Percentiles rank a stretch among this genome's conserved stretches.
phyloP scores from a whole-genome alignment of 108 stramenopile genomes.

The Cyclotella choctawhatcheeana region DNA sequence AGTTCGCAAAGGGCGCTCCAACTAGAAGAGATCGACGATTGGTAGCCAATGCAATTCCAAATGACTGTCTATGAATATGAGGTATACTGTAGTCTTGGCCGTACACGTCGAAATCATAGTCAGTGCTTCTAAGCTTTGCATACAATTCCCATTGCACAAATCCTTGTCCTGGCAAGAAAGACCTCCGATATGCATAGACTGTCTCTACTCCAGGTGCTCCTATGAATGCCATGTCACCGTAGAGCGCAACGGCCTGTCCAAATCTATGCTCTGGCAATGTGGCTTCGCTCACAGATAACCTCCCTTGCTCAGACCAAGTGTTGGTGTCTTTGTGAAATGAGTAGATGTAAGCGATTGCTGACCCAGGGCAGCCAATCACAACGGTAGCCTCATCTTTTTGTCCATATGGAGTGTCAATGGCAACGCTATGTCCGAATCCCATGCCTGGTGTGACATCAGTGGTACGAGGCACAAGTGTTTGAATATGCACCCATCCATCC shows the following conservation, averaged over 20 bases:
- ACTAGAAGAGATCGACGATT: slow-evolving; percentile 48
- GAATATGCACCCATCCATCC: slow-evolving; percentile 36
- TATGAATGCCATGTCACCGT: slow-evolving; percentile 56
- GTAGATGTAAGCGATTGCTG: slow-evolving; percentile 54
- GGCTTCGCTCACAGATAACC: slow-evolving; percentile 20
- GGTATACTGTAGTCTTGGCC: slow-evolving; percentile 20
- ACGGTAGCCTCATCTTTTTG: slow-evolving; percentile 57
- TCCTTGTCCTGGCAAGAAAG: slow-evolving; percentile 24
- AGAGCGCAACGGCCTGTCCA: slow-evolving; percentile 43
- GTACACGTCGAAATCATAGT: slow-evolving; percentile 74
- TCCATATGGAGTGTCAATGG: slow-evolving; percentile 56
- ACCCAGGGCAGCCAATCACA: slow-evolving; percentile 64
- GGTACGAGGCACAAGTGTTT: slow-evolving; percentile 29
- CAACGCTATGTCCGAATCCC: slow-evolving; percentile 57
- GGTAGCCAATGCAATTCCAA: slow-evolving; percentile 67
- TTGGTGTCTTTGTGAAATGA: slow-evolving; percentile 2
- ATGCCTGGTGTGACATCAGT: slow-evolving; percentile 10
- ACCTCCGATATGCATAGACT: slow-evolving; percentile 55
- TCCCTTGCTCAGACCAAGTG: slow-evolving; percentile 20
- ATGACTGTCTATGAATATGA: slow-evolving; percentile 61
- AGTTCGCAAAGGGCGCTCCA: slow-evolving; percentile 53
- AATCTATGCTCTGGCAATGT: slow-evolving; percentile 45
- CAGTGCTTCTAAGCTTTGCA: slow-evolving; percentile 22
- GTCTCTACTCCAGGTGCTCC: slow-evolving; percentile 58
- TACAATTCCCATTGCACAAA: slow-evolving; percentile 53